phyloP scores from a whole-genome alignment of 1,284 basidiomycete species.

The Thelephora terrestris region DNA sequence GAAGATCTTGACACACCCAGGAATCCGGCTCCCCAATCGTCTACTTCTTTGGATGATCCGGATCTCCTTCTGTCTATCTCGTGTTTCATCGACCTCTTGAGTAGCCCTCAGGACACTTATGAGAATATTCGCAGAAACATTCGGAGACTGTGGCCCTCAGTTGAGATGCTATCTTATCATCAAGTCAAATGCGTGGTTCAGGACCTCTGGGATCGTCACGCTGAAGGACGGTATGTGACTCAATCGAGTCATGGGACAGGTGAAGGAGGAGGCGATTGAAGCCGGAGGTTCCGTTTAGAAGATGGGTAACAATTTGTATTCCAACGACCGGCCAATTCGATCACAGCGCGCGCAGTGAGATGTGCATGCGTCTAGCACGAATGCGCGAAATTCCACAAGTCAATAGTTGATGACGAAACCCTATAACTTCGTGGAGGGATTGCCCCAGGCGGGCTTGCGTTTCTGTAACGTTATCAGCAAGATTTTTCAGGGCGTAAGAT shows the following conservation, averaged over 20 bases:
- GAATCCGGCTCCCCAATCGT: background rate
- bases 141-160: constrained; percentile 12
- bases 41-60: background rate
- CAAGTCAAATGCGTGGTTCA: constrained; percentile 14
- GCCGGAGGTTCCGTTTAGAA: constrained; percentile 65
- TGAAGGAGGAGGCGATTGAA: constrained; percentile 64
- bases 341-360: no score
- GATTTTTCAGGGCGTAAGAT: background rate
- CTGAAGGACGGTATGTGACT: constrained; percentile 24
- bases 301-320: background rate
- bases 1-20: background rate
- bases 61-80: constrained; percentile 14
- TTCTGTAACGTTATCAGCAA: constrained; percentile 29
- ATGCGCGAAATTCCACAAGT: no score
- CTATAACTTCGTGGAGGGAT: constrained; percentile 23
- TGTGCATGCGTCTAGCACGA: no score
- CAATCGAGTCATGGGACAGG: no score
- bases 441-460: constrained; percentile 48
- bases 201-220: constrained; percentile 17
- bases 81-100: constrained; percentile 15
- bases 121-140: constrained; percentile 11
- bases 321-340: no score
- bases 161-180: constrained; percentile 18
- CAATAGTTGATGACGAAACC: no score
- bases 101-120: constrained; percentile 18